Evolutionary conservation across 2,329 filamentous ascomycete genomes (phyloP).

Genomic region (Phaeosphaeriaceae sp.): DNA sequence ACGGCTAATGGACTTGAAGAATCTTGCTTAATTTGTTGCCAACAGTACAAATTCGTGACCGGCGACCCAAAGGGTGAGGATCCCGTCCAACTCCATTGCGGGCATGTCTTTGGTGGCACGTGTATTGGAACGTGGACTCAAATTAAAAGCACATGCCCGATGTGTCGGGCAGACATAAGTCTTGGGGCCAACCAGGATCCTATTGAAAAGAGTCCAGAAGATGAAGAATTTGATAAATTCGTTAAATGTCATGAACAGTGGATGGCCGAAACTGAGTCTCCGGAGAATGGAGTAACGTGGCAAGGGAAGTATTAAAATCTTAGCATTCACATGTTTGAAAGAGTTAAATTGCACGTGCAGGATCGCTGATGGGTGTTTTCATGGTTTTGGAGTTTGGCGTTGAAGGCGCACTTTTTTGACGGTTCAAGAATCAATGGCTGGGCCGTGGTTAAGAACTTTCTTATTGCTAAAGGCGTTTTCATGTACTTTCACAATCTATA

Average conservation of each 20-base stretch:
- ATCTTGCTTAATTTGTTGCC: constrained; percentile 21
- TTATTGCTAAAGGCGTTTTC: too few relatives aligned
- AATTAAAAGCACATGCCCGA: constrained; percentile 17
- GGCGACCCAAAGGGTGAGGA: constrained; percentile 8
- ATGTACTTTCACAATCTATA: too few relatives aligned
- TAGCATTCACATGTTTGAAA: background rate
- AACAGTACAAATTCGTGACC: constrained; percentile 9
- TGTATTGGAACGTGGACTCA: constrained; percentile 19
- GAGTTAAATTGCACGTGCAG: too few relatives aligned
- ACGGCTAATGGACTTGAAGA: constrained; percentile 3
- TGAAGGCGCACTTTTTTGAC: too few relatives aligned
- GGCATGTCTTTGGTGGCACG: constrained; percentile 22
- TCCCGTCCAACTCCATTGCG: constrained; percentile 16
- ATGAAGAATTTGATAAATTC: constrained; percentile 6
- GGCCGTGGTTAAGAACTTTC: too few relatives aligned
- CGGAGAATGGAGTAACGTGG: too few relatives aligned
- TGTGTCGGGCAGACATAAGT: constrained; percentile 13
- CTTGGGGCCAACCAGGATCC: background rate
- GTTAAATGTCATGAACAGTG: constrained; percentile 8
- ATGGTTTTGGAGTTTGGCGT: too few relatives aligned
- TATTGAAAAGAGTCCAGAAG: background rate
- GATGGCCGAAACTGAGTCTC: constrained; percentile 2
- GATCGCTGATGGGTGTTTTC: too few relatives aligned
- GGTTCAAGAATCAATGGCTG: too few relatives aligned
- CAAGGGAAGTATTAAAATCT: background rate